These are phyloP conservation scores for Patellifolia procumbens DNA, from an alignment of 179 eudicot species.

Conservation along the genomic window DNA sequence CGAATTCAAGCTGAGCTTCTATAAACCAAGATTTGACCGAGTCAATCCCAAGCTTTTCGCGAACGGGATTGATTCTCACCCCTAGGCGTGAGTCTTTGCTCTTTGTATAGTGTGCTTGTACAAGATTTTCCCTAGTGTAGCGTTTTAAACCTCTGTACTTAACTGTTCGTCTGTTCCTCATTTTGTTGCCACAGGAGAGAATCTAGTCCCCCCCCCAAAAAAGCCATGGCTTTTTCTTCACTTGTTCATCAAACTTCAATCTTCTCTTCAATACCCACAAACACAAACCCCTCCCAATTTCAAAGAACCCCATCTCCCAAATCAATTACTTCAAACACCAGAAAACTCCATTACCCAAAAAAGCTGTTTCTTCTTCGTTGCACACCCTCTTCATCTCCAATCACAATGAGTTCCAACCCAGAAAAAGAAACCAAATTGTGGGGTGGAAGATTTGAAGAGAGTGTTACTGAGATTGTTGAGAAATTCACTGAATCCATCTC, in stretches of 20 bases:
- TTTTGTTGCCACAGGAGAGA: too few relatives aligned
- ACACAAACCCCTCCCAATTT: too few relatives aligned
- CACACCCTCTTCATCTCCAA: constrained; percentile 11
- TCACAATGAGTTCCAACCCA: constrained; percentile 18
- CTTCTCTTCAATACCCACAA: constrained; percentile 17
- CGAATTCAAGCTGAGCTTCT: too few relatives aligned
- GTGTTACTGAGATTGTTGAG: constrained; percentile 87
- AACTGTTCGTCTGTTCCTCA: too few relatives aligned
- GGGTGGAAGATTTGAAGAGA: constrained; percentile 97
- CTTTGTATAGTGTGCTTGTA: too few relatives aligned
- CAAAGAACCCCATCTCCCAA: constrained; percentile 7
- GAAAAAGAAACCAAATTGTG: constrained; percentile 80
- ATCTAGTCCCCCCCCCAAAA: too few relatives aligned
- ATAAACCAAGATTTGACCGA: too few relatives aligned
- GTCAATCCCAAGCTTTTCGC: too few relatives aligned
- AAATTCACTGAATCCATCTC: constrained; percentile 94
- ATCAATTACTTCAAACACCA: constrained; percentile 5
- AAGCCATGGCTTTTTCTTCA: constrained; percentile 16
- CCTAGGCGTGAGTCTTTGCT: too few relatives aligned
- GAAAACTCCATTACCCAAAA: constrained; percentile 21
- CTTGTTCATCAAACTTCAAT: constrained; percentile 24
- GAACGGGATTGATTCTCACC: too few relatives aligned
- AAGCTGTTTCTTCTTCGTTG: constrained; percentile 6
- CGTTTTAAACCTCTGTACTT: too few relatives aligned
- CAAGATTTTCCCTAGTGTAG: too few relatives aligned